Evolutionary conservation across 2,329 filamentous ascomycete genomes (phyloP).

Genomic region (Curvularia spicifera): DNA sequence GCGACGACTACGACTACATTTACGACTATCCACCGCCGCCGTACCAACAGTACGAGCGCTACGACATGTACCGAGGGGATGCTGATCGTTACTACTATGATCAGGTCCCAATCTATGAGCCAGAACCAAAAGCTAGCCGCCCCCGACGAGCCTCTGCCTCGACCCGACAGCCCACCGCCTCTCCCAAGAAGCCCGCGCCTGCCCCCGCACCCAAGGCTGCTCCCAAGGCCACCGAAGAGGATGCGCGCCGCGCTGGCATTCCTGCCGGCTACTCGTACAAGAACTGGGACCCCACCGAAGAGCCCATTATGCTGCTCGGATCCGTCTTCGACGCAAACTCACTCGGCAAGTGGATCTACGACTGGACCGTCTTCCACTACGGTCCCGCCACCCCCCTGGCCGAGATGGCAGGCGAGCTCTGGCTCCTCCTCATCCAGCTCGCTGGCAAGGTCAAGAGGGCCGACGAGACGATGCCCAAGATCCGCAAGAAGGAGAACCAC

Average conservation of each 20-base stretch:
- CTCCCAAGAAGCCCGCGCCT: conserved; percentile 43
- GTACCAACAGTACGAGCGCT: conserved; percentile 57
- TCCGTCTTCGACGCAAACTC: conserved; percentile 98
- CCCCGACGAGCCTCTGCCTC: conserved; percentile 63
- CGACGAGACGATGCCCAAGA: conserved; percentile 75
- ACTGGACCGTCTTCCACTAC: conserved; percentile 95
- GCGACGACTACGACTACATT: conserved; percentile 53
- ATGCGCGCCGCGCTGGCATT: conserved; percentile 70
- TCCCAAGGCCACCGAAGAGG: conserved; percentile 67
- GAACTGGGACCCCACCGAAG: conserved; percentile 96
- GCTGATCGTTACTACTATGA: conserved; percentile 61
- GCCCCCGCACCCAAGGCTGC: conserved; percentile 36
- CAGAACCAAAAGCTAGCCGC: conserved; percentile 55
- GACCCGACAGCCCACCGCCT: conserved; percentile 50
- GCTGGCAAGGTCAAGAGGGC: conserved; percentile 92
- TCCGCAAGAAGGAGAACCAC: conserved; percentile 74
- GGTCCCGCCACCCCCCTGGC: conserved; percentile 82
- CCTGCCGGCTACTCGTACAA: conserved; percentile 92
- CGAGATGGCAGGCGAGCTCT: conserved; percentile 91
- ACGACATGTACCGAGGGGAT: conserved; percentile 60
- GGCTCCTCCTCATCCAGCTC: conserved; percentile 92
- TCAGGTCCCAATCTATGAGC: conserved; percentile 57
- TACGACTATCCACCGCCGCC: conserved; percentile 57
- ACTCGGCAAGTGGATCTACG: conserved; percentile 98
- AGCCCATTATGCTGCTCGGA: conserved; percentile 90